Evolutionary conservation across 345 rosid species (phyloP), one percentile per base, ranked within the genome.

Genomic region (rapeseed (Brassica napus)): DNA sequence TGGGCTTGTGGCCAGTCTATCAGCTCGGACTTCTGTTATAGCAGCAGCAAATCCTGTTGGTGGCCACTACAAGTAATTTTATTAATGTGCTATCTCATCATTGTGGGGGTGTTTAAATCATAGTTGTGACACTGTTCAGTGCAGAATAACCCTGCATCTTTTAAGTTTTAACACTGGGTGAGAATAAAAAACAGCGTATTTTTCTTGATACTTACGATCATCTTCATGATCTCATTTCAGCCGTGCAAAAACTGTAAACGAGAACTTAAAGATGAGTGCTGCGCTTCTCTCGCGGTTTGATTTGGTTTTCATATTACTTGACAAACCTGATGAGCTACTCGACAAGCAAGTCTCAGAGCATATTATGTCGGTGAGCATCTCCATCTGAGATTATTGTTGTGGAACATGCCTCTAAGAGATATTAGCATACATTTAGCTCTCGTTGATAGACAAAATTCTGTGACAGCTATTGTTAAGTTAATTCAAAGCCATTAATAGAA

Each of bases 41-140:
- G 99, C 99, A 75, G 99, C 98, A 7, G 98, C 98, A 82, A 95
- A 91, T 83, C 99, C 99, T 70, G 97, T 90, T 78, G 97, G 97
- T 83, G 98, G 99, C 80, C 98, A 95, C 82, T 95, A 92, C 65
- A 91, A 95, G 99, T 93, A 93, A 79, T 69, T 71, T 75, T 80
- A 80, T 78, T 65, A 42, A 59, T 70, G 62, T 65, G 34, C 31
- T 39, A 69, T 52, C 23, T 74, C 31, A 70, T 65, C 55, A 61
- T 64, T 70, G 23, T 70, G 76, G 35, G 35, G 39, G 12, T 64
- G 55, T 69, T 70, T 55, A 39, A 65, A 42, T 64, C 42, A 64
- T 69, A 70, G 21, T 74, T 63, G 6, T 8, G 28, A 3, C 69
- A 42, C 30, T 68, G 71, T 52, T 62, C 21, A 37, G 42, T 30